Evolutionary conservation across 805 yeast genomes (phyloP), one percentile per base, ranked within the genome.

Genomic region (Cyberlindnera galapagoensis): DNA sequence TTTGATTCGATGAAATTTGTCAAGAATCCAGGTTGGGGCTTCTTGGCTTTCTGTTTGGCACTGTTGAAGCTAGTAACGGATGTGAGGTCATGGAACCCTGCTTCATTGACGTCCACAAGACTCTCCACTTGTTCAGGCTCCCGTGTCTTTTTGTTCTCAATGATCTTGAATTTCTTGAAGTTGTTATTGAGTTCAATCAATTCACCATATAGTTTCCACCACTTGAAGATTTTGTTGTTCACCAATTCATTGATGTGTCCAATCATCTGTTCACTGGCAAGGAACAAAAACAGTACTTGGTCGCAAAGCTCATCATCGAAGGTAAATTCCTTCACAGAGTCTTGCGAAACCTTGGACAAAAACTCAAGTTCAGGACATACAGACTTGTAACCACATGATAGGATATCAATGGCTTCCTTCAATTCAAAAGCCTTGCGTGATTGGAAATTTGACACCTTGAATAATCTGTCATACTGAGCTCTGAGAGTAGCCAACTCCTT

Each of bases 1-100:
- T 74, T 67, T 21, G 67, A 71, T 35, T 78, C 85, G 9, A 74
- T 61, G 24, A 74, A 59, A 40, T 44, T 56, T 19, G 44, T 30
- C 7, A 56, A 38, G 30, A 56, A 54, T 2, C 57, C 54, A 3
- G 54, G 51, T 29, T 50, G 46, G 16, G 44, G 40, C 28, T 40
- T 36, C 28, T 39, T 42, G 3, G 30, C 21, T 18, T 34, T 27
- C 20, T 36, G 31, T 6, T 16, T 29, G 10, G 21, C 21, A 5
- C 28, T 39, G 20, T 18, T 37, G 27, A 40, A 54, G 28, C 34
- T 48, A 22, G 47, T 45, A 27, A 28, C 47, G 7, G 33, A 30
- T 1, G 53, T 48, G n/a, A 47, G 30, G 18, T 44, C 51, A 16
- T 31, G 44, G 29, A 38, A 50, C 8, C 40, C 35, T 11, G 36